Conservation (phyloP, 2,329 filamentous ascomycete genomes). For the Calonectria pseudoreteaudii region DNA sequence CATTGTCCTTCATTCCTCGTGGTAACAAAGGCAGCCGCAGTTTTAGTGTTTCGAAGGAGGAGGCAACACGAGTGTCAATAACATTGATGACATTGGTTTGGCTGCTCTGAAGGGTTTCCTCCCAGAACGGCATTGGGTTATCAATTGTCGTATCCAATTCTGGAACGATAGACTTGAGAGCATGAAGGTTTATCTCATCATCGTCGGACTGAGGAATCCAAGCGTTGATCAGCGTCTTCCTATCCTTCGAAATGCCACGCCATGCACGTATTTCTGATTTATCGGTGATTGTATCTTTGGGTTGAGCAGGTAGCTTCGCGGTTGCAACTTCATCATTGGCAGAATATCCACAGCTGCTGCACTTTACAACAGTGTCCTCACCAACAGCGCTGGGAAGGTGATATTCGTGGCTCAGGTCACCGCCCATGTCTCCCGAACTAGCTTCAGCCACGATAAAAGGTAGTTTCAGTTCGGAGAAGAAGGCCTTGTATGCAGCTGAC, state of each 20-base stretch:
- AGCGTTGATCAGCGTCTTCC: slow-evolving; percentile 75
- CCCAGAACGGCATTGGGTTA: slow-evolving; percentile 67
- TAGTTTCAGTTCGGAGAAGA: slow-evolving; percentile 86
- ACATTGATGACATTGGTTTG: slow-evolving; percentile 48
- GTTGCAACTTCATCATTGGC: slow-evolving; percentile 89
- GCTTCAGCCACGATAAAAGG: slow-evolving; percentile 89
- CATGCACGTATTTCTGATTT: slow-evolving; percentile 57
- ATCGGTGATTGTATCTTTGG: neutral
- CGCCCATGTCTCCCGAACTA: slow-evolving; percentile 96
- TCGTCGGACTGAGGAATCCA: slow-evolving; percentile 66
- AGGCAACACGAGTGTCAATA: slow-evolving; percentile 47
- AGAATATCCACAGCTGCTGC: slow-evolving; percentile 77
- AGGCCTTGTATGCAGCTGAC: slow-evolving; percentile 75
- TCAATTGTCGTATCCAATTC: slow-evolving; percentile 80
- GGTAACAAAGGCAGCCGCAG: slow-evolving; percentile 42
- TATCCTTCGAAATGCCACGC: slow-evolving; percentile 76
- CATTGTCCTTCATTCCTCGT: slow-evolving; percentile 17
- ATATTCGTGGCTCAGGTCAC: slow-evolving; percentile 93
- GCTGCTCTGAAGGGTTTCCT: slow-evolving; percentile 45
- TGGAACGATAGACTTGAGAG: slow-evolving; percentile 74
- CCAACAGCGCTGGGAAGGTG: slow-evolving; percentile 84
- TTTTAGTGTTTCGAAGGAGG: slow-evolving; percentile 39
- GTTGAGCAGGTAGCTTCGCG: slow-evolving; percentile 35
- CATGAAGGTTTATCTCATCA: slow-evolving; percentile 61
- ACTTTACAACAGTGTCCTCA: slow-evolving; percentile 87